These are phyloP conservation scores for Pythium grandisporangium DNA, from an alignment of 352 stramenopile species.

Conservation along the genomic window DNA sequence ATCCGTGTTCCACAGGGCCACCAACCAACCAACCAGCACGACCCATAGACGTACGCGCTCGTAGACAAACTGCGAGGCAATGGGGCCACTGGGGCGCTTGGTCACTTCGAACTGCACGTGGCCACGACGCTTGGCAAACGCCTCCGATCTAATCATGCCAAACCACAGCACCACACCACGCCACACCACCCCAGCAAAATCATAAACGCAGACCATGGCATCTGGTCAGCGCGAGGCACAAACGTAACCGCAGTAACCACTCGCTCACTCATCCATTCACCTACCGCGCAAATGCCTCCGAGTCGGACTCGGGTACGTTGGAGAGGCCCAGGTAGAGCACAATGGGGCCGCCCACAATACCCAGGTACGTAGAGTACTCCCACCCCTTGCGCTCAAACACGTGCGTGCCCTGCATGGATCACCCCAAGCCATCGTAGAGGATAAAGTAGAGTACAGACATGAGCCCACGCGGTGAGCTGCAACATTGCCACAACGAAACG, in stretches of 20 bases:
- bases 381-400: constrained; percentile 74
- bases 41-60: constrained; percentile 25
- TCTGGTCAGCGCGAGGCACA: neutral
- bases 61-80: constrained; percentile 36
- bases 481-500: too few relatives aligned
- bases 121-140: constrained; percentile 40
- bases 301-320: constrained; percentile 78
- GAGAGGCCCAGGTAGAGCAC: constrained; percentile 71
- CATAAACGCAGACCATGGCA: neutral
- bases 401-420: constrained; percentile 67
- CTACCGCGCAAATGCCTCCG: constrained; percentile 72
- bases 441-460: too few relatives aligned
- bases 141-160: constrained; percentile 45
- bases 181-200: neutral
- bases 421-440: too few relatives aligned
- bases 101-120: constrained; percentile 24
- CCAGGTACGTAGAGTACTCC: constrained; percentile 78
- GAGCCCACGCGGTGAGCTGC: too few relatives aligned
- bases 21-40: neutral
- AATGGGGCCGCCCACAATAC: constrained; percentile 54
- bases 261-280: neutral
- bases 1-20: constrained; percentile 21
- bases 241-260: neutral
- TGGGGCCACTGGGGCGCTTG: constrained; percentile 33
- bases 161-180: neutral